Evolutionary conservation across 192 early-diverging fungal species (phyloP), one percentile per base, ranked within the genome.

Genomic region (Borealophlyctis nickersoniae): DNA sequence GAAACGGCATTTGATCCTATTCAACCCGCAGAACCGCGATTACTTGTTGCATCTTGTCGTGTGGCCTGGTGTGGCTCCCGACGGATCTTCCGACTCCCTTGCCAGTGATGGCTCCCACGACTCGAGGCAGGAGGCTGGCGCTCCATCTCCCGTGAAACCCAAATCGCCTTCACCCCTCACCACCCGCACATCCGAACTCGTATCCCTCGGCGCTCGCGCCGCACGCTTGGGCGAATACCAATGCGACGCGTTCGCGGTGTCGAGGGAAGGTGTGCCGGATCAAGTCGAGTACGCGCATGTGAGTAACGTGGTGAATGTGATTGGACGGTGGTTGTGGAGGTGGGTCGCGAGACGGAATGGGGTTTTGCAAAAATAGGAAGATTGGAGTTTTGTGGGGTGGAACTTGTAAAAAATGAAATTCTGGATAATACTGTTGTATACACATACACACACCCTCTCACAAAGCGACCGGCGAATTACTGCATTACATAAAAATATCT

Each of bases 1-100:
- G 24, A 50, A 62, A n/a, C 67, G 58, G 19, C 77, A 83, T 63
- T 36, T 83, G 60, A 28, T 83, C 13, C 58, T 83, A 22, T 75
- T 77, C 49, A 83, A 83, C 39, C 70, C 73, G 2, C 27, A 32
- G 26, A 78, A 83, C 59, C 50, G 53, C 24, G 81, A 83, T 59
- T 83, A 77, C 54, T 27, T 80, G 23, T 45, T 83, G 4, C 77
- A 83, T 45, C 58, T 83, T 29, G 64, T 73, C 36, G 54, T 61
- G 22, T 53, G 58, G 64, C 48, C 35, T 3, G 39, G 39, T 13
- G n/a, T n/a, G n/a, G n/a, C n/a, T n/a, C n/a, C n/a, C n/a, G n/a
- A n/a, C n/a, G n/a, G n/a, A n/a, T n/a, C n/a, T n/a, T n/a, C n/a
- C n/a, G n/a, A n/a, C n/a, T n/a, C n/a, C n/a, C n/a, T n/a, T n/a